A percentile compares a stretch with the other conserved stretches of the same genome.
Conservation (phyloP, 345 rosid genomes). For the Eucalyptus sp. region DNA sequence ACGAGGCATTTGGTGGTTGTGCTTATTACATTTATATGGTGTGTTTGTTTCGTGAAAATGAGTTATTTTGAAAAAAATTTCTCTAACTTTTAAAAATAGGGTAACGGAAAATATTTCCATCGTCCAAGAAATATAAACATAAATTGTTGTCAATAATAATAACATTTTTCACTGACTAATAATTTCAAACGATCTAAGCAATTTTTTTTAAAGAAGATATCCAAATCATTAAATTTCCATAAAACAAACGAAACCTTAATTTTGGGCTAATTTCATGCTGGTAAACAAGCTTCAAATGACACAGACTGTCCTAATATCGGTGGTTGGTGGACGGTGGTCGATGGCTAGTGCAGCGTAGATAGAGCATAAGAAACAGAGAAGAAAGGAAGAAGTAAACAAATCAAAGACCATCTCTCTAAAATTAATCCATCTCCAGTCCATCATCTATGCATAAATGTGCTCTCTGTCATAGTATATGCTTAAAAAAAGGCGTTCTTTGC, state of each 20-base stretch:
- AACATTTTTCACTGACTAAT: not conserved
- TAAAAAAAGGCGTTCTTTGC: not conserved
- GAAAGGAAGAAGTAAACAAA: not conserved
- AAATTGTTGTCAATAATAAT: too few species aligned
- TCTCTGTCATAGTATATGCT: not conserved
- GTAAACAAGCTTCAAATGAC: not conserved
- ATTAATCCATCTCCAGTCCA: not conserved
- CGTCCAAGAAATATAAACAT: accelerated
- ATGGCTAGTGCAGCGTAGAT: not conserved
- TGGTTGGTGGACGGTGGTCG: not conserved
- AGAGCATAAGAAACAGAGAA: not conserved
- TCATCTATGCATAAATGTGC: not conserved
- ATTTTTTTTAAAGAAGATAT: not conserved
- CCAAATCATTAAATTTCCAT: not conserved
- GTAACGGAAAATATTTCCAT: too few species aligned
- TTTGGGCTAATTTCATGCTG: not conserved
- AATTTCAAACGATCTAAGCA: accelerated
- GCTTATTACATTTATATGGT: not conserved
- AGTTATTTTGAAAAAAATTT: not conserved
- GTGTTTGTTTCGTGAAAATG: not conserved
- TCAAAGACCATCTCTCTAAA: not conserved
- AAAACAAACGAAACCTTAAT: not conserved
- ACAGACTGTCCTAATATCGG: not conserved
- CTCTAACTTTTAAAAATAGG: not conserved
- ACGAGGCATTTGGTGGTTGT: not conserved